Conservation (phyloP, 2,329 filamentous ascomycete species). For the Berkeleyomyces rouxiae region DNA sequence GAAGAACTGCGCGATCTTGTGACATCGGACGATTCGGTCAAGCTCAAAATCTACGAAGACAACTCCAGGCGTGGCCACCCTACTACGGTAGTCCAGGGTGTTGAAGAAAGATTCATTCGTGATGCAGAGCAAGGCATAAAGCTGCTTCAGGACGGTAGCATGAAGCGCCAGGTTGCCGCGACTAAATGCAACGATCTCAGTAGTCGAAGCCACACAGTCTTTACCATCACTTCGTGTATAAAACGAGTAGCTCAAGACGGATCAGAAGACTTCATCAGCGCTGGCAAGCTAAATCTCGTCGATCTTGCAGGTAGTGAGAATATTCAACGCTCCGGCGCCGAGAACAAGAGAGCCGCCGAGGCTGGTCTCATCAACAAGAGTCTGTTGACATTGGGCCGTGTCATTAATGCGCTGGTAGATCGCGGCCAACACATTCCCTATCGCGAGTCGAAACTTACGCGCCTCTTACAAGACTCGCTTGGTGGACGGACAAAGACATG, state of each 20-base stretch:
- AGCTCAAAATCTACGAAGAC: constrained; percentile 93
- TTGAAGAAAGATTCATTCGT: constrained; percentile 92
- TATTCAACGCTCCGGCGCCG: constrained; percentile 88
- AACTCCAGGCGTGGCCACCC: constrained; percentile 69
- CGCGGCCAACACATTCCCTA: constrained; percentile 75
- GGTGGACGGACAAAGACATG: constrained; percentile 94
- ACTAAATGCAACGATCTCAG: constrained; percentile 99
- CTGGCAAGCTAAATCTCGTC: constrained; percentile 89
- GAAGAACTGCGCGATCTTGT: constrained; percentile 88
- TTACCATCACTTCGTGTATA: constrained; percentile 84
- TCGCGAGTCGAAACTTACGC: constrained; percentile 88
- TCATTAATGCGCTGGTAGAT: constrained; percentile 95
- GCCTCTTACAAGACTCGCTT: constrained; percentile 87
- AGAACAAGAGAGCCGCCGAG: constrained; percentile 93
- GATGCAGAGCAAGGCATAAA: constrained; percentile 73
- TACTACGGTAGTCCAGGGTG: constrained; percentile 81
- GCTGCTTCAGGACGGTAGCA: constrained; percentile 72
- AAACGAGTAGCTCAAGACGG: constrained; percentile 68
- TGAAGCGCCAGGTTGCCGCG: constrained; percentile 92
- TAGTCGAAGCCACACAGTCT: constrained; percentile 91
- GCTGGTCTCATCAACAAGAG: constrained; percentile 98
- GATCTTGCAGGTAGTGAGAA: constrained; percentile 96
- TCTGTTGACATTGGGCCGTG: constrained; percentile 78
- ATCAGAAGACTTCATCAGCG: constrained; percentile 75
- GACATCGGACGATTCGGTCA: constrained; percentile 61